Conservation (phyloP, 768 basidiomycete species). For the Boletus vinaceobasis region DNA sequence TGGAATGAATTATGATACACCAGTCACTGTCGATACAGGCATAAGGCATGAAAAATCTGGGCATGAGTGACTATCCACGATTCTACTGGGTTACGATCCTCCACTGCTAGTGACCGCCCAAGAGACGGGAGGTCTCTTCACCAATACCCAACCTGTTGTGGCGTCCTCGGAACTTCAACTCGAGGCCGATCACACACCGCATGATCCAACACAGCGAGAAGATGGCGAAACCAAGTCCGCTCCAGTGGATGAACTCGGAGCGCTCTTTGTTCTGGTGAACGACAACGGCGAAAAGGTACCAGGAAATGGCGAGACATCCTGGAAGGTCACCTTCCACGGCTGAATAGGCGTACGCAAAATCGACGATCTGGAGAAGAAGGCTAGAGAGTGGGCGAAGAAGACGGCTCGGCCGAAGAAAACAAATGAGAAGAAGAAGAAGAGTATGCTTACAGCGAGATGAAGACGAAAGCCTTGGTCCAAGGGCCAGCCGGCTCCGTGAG, state of each 20-base stretch:
- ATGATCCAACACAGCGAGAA: conserved; percentile 61
- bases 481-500: conserved; percentile 47
- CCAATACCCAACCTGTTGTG: conserved; percentile 32
- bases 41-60: conserved; percentile 4
- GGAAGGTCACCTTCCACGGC: conserved; percentile 64
- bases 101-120: conserved; percentile 23
- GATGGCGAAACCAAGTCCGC: conserved; percentile 59
- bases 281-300: conserved; percentile 65
- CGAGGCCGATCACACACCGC: conserved; percentile 47
- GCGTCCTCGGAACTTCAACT: conserved; percentile 33
- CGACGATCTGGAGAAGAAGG: conserved; percentile 55
- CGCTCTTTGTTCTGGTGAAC: conserved; percentile 41
- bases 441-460: conserved; percentile 45
- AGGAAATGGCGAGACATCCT: conserved; percentile 63
- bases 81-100: background rate
- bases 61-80: conserved; percentile 6
- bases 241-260: conserved; percentile 63
- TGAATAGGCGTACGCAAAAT: conserved; percentile 65
- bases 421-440: background rate
- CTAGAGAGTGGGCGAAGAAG: conserved; percentile 18
- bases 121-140: conserved; percentile 31
- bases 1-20: conserved; percentile 13
- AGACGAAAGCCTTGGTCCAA: conserved; percentile 63
- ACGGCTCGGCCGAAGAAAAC: background rate
- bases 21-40: background rate